Evolutionary conservation across 1,284 basidiomycete genomes (phyloP).

Genomic region (Meripilus lineatus): DNA sequence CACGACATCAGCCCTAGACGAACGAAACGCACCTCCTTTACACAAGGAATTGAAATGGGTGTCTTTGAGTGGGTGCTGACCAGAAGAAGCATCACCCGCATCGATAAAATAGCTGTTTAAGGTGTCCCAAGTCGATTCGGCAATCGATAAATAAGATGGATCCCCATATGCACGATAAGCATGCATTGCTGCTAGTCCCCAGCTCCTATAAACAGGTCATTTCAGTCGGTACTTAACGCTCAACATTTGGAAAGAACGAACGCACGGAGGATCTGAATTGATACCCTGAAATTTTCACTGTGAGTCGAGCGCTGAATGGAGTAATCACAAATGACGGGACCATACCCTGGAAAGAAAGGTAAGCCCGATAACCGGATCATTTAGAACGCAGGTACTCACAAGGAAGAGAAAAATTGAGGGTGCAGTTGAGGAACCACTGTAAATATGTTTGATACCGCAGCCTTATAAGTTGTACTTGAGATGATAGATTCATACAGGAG

Average conservation of each 20-base stretch:
- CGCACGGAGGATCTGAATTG: constrained; percentile 1
- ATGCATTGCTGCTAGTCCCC: constrained; percentile 7
- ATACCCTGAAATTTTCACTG: not conserved
- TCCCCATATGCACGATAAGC: constrained; percentile 12
- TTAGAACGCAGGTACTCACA: not conserved
- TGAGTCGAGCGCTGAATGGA: not conserved
- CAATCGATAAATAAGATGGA: constrained; percentile 7
- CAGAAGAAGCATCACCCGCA: not conserved
- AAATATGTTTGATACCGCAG: not conserved
- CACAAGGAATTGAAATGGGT: not conserved
- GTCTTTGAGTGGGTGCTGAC: not conserved
- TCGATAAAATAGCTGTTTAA: constrained; percentile 2
- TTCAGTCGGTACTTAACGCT: not conserved
- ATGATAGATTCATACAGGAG: constrained; percentile 1
- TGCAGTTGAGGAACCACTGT: not conserved
- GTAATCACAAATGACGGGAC: too few relatives aligned
- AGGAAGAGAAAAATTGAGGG: not conserved
- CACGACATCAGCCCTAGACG: not conserved
- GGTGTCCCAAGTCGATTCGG: constrained; percentile 6
- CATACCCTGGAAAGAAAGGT: not conserved
- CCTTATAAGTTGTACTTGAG: not conserved
- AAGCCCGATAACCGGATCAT: not conserved
- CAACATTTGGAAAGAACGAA: not conserved
- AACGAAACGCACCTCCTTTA: constrained; percentile 3
- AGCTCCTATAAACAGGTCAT: constrained; percentile 1